Evolutionary conservation across 345 rosid genomes (phyloP), one percentile per base, ranked within the genome.

Genomic region (Hibiscus mutabilis): DNA sequence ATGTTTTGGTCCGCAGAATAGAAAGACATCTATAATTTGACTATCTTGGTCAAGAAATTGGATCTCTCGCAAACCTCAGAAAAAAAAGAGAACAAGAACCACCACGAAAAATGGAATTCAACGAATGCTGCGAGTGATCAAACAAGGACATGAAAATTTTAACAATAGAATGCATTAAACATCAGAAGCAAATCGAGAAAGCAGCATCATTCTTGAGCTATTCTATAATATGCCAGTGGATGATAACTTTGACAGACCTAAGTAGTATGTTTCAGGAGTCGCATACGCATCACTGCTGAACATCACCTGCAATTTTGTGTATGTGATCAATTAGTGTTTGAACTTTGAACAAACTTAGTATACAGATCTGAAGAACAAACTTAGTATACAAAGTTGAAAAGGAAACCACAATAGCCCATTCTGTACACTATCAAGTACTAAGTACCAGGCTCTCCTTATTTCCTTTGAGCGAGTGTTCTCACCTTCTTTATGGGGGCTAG

Each of bases 231-330:
- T 22, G 31, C 14, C 8, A 12, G 13, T 18, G 62, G 2, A 56
- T 64, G 52, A 35, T 27, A 59, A 76, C 33, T 73, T 76, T 49
- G 16, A 81, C 90, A 37, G 24, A 95, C 99, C 99, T 84, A 92
- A 76, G 81, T 86, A 95, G 84, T 84, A 81, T 53, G 96, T 86
- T 78, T 95, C 97, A 31, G 97, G 99, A 79, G 83, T 86, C 24
- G 96, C 99, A 88, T 83, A 86, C 13, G 92, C 99, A 84, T 95
- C 99, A 4, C 89, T 92, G 81, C 97, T 95, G 87, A 92, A 92
- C 99, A 95, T 95, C 71, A 95, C 92, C 99, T 95, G 89, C 78
- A 87, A 78, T 3, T 58, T 73, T 62, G 64, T 33, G 46, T 73
- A 73, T 67, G 79, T 25, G 24, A 68, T 71, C 71, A 75, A 67